Evolutionary conservation across 1,139 yeast genomes (phyloP).

Genomic region (Yamadazyma siamensis): DNA sequence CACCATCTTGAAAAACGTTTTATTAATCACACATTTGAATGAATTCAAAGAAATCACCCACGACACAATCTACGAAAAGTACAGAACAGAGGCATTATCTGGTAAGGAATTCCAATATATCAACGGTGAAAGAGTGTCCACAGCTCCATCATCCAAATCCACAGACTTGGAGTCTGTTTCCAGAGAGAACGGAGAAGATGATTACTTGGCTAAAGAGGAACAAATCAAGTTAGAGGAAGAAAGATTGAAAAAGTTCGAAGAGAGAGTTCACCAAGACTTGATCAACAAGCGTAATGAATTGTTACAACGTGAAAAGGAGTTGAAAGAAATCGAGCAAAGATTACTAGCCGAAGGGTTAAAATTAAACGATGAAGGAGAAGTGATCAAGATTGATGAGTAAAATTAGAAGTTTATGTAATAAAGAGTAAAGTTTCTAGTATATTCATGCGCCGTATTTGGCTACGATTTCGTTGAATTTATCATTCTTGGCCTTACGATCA

Average conservation of each 20-base stretch:
- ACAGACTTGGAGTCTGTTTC: constrained; percentile 18
- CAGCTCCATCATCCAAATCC: constrained; percentile 2
- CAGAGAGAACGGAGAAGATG: constrained; percentile 32
- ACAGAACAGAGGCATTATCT: constrained; percentile 64
- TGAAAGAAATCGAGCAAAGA: constrained; percentile 76
- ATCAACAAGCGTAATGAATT: constrained; percentile 80
- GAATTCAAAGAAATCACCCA: constrained; percentile 73
- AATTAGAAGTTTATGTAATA: too few relatives aligned
- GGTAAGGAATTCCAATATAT: constrained; percentile 46
- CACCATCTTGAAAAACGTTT: constrained; percentile 59
- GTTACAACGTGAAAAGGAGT: constrained; percentile 83
- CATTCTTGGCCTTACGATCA: constrained; percentile 51
- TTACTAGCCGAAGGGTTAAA: constrained; percentile 56
- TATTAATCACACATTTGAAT: constrained; percentile 74
- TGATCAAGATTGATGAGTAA: constrained; percentile 27
- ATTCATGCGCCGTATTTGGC: constrained; percentile 39
- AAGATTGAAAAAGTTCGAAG: constrained; percentile 73
- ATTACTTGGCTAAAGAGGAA: constrained; percentile 67
- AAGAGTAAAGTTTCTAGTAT: neutral
- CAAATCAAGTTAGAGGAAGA: constrained; percentile 80
- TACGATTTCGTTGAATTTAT: constrained; percentile 55
- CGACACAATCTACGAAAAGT: constrained; percentile 62
- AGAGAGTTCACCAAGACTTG: constrained; percentile 86
- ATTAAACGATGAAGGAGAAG: constrained; percentile 41
- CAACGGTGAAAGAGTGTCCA: constrained; percentile 16